Percentiles rank a stretch among this genome's conserved stretches.
These are phyloP conservation scores for Blepharisma undulans DNA, from an alignment of 169 alveolate genomes.

Conservation along the genomic window DNA sequence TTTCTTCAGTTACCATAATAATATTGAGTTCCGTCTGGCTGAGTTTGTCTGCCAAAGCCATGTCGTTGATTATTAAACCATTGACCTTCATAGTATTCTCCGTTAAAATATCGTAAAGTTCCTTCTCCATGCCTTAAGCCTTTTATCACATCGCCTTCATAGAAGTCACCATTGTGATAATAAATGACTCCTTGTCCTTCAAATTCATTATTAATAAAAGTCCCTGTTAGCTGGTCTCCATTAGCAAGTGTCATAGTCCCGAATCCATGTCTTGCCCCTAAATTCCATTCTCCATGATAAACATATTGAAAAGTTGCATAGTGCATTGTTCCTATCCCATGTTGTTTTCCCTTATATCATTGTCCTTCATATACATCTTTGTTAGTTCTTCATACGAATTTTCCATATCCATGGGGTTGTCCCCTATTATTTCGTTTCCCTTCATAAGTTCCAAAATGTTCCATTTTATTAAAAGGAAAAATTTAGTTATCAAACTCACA, in stretches of 20 bases:
- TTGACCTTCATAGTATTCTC: conserved; percentile 49
- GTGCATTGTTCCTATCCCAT: conserved; percentile 22
- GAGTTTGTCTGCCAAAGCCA: conserved; percentile 43
- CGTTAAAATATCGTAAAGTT: conserved; percentile 36
- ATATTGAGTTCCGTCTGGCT: conserved; percentile 2
- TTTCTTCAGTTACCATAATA: conserved; percentile 50
- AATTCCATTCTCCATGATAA: conserved; percentile 37
- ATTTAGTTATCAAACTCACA: not conserved
- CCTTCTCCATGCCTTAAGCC: conserved; percentile 48
- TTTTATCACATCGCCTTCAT: conserved; percentile 43
- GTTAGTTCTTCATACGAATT: conserved; percentile 26
- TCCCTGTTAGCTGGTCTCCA: conserved; percentile 53
- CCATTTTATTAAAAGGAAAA: not conserved
- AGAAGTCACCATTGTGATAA: conserved; percentile 46
- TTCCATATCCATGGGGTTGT: conserved; percentile 17
- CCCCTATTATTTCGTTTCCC: not conserved
- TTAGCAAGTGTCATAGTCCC: conserved; percentile 46
- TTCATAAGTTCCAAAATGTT: conserved; percentile 6
- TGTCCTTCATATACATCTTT: conserved; percentile 53
- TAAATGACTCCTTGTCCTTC: conserved; percentile 49
- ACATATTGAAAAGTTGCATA: not conserved
- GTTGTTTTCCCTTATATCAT: conserved; percentile 40
- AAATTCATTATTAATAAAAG: conserved; percentile 39
- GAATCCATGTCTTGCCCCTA: conserved; percentile 49
- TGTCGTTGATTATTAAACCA: conserved; percentile 34